Evolutionary conservation across 305 asterid genomes (phyloP).

Genomic region (Plantago lanceolata): DNA sequence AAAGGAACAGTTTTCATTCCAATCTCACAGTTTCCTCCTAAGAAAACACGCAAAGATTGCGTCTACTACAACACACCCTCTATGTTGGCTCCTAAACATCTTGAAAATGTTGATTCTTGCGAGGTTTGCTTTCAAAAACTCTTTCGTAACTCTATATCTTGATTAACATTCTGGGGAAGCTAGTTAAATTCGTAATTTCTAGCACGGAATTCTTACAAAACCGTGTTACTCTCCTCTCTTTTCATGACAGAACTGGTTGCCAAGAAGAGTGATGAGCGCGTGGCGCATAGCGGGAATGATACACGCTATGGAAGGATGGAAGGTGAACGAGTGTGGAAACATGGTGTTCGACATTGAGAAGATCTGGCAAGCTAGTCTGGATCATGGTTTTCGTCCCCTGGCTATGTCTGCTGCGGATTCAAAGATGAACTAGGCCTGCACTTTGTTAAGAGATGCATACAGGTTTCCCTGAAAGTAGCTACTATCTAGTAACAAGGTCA

Average conservation of each 20-base stretch:
- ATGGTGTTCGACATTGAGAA: conserved; percentile 49
- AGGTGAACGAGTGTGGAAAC: conserved; percentile 68
- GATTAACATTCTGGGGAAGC: background rate
- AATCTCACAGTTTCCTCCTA: conserved; percentile 61
- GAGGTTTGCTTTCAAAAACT: conserved; percentile 39
- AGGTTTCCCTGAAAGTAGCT: too few relatives aligned
- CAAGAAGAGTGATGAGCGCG: conserved; percentile 75
- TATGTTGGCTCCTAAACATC: conserved; percentile 65
- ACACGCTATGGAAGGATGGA: conserved; percentile 68
- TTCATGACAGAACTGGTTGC: conserved; percentile 64
- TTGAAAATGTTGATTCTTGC: conserved; percentile 75
- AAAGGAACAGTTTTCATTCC: conserved; percentile 74
- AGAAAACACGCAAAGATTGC: conserved; percentile 63
- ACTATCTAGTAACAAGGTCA: background rate
- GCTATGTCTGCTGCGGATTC: conserved; percentile 16
- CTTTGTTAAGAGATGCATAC: background rate
- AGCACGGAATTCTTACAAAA: background rate
- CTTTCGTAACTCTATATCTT: too few relatives aligned
- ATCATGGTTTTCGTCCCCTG: conserved; percentile 59
- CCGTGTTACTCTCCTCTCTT: background rate
- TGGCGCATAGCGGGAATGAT: conserved; percentile 73
- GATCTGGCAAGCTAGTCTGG: conserved; percentile 62
- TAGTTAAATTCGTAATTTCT: background rate
- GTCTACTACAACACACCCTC: conserved; percentile 59
- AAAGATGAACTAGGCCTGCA: conserved; percentile 19